These are phyloP conservation scores for Eremochloa ophiuroides DNA, from an alignment of 176 grass and related monocot species.

Conservation along the genomic window DNA sequence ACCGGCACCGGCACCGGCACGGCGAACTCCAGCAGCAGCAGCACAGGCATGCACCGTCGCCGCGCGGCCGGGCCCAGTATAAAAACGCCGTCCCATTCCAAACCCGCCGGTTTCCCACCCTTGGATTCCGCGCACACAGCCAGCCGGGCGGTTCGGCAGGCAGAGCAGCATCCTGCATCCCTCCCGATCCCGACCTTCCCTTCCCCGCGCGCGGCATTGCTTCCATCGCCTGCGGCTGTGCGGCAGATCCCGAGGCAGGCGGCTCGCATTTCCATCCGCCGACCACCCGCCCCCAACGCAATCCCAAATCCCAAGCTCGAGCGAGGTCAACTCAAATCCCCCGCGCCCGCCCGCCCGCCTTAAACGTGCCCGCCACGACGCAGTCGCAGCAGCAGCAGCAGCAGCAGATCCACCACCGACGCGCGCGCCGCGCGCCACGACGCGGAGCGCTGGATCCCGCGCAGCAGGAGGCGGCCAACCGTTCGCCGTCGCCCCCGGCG, in stretches of 20 bases:
- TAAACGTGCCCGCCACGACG: neutral
- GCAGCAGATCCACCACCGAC: conserved; percentile 30
- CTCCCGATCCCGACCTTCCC: no score
- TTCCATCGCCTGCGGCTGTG: neutral
- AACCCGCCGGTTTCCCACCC: neutral
- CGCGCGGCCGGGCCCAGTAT: neutral
- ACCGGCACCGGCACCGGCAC: conserved; percentile 5
- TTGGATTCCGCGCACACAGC: neutral
- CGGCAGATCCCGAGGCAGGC: conserved; percentile 19
- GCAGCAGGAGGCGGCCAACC: conserved; percentile 50
- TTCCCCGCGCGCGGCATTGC: neutral
- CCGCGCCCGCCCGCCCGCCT: neutral
- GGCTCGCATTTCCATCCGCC: neutral
- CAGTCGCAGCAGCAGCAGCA: neutral
- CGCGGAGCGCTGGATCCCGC: conserved; percentile 55
- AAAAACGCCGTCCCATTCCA: neutral
- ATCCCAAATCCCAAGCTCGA: neutral
- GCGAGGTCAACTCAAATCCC: conserved; percentile 24
- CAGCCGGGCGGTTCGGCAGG: neutral
- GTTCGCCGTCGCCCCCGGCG: conserved; percentile 31
- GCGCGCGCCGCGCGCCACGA: neutral
- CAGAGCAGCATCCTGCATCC: no score
- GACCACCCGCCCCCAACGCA: neutral
- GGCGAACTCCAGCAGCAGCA: conserved; percentile 5
- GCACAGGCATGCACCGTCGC: neutral